phyloP scores from a whole-genome alignment of 2,329 filamentous ascomycete genomes.

The Orbilia blumenaviensis region DNA sequence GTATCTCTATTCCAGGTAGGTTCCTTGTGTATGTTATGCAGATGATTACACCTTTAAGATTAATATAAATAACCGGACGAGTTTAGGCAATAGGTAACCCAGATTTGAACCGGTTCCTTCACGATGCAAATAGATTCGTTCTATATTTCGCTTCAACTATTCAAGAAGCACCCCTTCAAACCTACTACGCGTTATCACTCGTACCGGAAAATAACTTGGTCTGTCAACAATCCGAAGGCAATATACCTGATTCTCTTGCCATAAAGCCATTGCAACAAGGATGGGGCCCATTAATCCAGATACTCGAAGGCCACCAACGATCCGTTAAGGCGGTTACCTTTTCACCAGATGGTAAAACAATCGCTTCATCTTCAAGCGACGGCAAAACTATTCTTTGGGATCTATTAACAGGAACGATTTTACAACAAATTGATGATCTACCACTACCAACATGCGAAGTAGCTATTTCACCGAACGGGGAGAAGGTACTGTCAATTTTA shows the following conservation, averaged over 20 bases:
- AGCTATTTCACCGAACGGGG: neutral
- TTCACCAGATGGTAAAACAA: neutral
- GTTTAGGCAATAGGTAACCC: neutral
- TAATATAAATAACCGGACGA: too few relatives aligned
- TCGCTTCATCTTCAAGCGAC: neutral
- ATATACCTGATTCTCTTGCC: neutral
- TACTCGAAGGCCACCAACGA: neutral
- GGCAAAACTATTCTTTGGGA: neutral
- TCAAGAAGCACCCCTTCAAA: slow-evolving; percentile 8
- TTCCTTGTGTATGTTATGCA: neutral
- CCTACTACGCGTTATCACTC: slow-evolving; percentile 3
- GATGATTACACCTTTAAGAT: neutral
- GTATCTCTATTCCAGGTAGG: neutral
- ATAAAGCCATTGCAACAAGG: neutral
- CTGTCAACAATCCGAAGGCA: neutral
- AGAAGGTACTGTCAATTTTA: neutral
- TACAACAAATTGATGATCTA: neutral
- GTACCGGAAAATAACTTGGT: neutral
- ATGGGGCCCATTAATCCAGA: slow-evolving; percentile 1
- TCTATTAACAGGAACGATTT: neutral
- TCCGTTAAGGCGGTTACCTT: neutral
- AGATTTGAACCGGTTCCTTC: neutral
- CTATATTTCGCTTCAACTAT: neutral
- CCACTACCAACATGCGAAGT: neutral
- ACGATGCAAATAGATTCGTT: neutral